A percentile compares a stretch with the other conserved stretches of the same genome.
phyloP scores from a whole-genome alignment of 2,329 filamentous ascomycete genomes.

The Cercospora nicotianae region DNA sequence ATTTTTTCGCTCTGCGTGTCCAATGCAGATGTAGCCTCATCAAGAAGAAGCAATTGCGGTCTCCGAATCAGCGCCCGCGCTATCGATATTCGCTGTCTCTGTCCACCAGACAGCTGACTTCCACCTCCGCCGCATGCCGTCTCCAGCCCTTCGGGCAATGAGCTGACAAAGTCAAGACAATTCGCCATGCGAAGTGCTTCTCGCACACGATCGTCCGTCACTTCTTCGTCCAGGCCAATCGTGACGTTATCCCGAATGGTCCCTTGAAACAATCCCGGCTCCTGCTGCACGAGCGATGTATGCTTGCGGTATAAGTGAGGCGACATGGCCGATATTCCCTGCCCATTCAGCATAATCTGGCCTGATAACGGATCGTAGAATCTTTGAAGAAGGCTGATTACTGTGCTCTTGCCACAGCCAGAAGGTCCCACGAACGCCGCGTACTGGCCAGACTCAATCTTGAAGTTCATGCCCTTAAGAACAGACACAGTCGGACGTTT shows the following conservation, averaged over 20 bases:
- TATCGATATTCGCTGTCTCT: slow-evolving; percentile 57
- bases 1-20: slow-evolving; percentile 66
- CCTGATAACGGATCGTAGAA: slow-evolving; percentile 49
- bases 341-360: slow-evolving; percentile 52
- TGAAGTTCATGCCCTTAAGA: slow-evolving; percentile 20
- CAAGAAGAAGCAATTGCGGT: slow-evolving; percentile 56
- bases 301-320: slow-evolving; percentile 43
- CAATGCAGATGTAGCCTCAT: slow-evolving; percentile 60
- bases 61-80: slow-evolving; percentile 55
- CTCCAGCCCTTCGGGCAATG: slow-evolving; percentile 52
- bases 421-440: slow-evolving; percentile 51
- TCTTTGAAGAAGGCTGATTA: slow-evolving; percentile 48
- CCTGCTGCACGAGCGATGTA: slow-evolving; percentile 49
- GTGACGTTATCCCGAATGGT: slow-evolving; percentile 44
- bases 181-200: slow-evolving; percentile 53
- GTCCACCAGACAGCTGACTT: slow-evolving; percentile 53
- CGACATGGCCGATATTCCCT: slow-evolving; percentile 52
- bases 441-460: slow-evolving; percentile 41
- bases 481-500: not conserved
- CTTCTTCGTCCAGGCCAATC: slow-evolving; percentile 37
- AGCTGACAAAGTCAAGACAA: slow-evolving; percentile 54
- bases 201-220: slow-evolving; percentile 44
- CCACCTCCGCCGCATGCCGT: slow-evolving; percentile 53
- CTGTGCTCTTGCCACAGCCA: slow-evolving; percentile 50
- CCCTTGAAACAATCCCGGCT: slow-evolving; percentile 49